Conservation (phyloP, 2,329 filamentous ascomycete species). For the Hysterium pulicare region DNA sequence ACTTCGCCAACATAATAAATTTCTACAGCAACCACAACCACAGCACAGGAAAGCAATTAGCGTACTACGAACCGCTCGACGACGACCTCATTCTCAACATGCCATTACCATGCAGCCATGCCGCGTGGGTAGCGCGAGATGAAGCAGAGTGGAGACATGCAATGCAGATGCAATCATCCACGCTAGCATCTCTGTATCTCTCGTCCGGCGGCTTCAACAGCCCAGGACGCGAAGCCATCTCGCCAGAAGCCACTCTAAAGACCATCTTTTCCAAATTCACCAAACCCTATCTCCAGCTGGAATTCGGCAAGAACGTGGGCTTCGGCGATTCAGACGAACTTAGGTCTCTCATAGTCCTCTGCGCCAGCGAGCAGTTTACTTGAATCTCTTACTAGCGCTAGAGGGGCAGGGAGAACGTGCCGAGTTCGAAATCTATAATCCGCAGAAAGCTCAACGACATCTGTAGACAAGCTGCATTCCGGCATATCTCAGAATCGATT, state of each 20-base stretch:
- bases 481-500: no score
- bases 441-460: no score
- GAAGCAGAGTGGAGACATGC: neutral
- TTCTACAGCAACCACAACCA: neutral
- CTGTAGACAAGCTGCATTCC: no score
- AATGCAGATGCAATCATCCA: constrained; percentile 1
- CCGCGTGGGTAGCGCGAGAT: neutral
- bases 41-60: neutral
- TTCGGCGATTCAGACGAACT: neutral
- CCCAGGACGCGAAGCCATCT: neutral
- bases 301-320: neutral
- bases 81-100: neutral
- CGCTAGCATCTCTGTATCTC: neutral
- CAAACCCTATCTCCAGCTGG: neutral
- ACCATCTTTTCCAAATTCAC: neutral
- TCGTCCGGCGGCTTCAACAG: neutral
- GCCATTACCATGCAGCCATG: neutral
- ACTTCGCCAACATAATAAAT: neutral
- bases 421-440: no score
- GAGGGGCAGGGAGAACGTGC: no score
- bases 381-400: no score
- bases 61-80: neutral
- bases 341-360: no score
- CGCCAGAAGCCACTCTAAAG: neutral
- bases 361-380: no score